Conservation (phyloP, 2,329 filamentous ascomycete species). For the Lojkania enalia region DNA sequence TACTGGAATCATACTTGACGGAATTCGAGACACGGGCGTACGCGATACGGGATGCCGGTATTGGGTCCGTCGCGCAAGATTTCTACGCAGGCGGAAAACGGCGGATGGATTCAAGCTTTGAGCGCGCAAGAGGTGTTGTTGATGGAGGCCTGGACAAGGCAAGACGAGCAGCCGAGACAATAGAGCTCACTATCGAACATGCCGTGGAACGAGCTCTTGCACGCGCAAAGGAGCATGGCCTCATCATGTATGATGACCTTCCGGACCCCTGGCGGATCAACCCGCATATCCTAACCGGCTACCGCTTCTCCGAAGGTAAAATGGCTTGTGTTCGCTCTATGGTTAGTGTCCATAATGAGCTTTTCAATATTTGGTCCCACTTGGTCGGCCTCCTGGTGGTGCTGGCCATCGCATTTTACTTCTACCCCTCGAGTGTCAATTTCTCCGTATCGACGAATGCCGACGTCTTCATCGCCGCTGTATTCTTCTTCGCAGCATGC, state of each 20-base stretch:
- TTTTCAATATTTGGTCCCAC: conserved; percentile 98
- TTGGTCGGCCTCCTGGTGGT: conserved; percentile 86
- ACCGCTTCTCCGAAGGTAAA: conserved; percentile 92
- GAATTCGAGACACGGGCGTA: conserved; percentile 84
- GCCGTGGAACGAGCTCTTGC: conserved; percentile 78
- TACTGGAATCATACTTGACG: conserved; percentile 82
- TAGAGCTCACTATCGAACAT: conserved; percentile 69
- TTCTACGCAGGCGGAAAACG: conserved; percentile 78
- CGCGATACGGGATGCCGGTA: conserved; percentile 75
- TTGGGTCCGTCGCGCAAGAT: conserved; percentile 71
- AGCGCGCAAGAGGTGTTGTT: conserved; percentile 73
- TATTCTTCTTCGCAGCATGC: conserved; percentile 95
- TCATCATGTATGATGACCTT: conserved; percentile 87
- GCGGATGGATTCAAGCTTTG: conserved; percentile 78
- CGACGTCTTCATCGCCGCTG: conserved; percentile 85
- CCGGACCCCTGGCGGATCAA: conserved; percentile 93
- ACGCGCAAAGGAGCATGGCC: conserved; percentile 75
- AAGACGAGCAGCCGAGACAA: conserved; percentile 71
- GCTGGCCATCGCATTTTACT: conserved; percentile 87
- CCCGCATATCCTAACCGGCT: conserved; percentile 87
- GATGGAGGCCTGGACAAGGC: conserved; percentile 82
- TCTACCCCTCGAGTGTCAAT: conserved; percentile 86
- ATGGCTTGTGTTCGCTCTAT: conserved; percentile 83
- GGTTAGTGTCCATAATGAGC: conserved; percentile 86
- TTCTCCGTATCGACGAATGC: conserved; percentile 85